These are phyloP conservation scores for Sugiyamaella castrensis DNA, from an alignment of 1,139 yeast genomes.

Conservation along the genomic window DNA sequence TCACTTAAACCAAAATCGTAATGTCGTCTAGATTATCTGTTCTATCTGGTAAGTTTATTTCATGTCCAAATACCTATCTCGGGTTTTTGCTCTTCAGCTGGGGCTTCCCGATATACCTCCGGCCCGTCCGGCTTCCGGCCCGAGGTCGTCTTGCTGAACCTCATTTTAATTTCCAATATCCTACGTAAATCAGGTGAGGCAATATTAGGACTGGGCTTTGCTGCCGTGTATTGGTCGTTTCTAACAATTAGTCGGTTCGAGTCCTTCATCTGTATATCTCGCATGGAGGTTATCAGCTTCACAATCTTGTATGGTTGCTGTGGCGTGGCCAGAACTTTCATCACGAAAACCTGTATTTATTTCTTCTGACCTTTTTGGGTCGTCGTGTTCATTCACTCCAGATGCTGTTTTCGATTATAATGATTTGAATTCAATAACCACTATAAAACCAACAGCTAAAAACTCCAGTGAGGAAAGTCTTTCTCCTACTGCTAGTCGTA, in stretches of 20 bases:
- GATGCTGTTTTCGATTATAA: conserved; percentile 18
- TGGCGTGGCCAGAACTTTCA: conserved; percentile 25
- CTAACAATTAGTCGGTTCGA: conserved; percentile 25
- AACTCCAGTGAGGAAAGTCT: not conserved
- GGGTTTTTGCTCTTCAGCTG: not conserved
- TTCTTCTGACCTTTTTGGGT: conserved; percentile 30
- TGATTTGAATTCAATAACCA: conserved; percentile 15
- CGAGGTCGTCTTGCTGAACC: too few relatives aligned
- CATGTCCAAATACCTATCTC: too few relatives aligned
- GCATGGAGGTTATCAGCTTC: conserved; percentile 29
- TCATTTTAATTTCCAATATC: too few relatives aligned
- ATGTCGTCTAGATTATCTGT: conserved; percentile 9
- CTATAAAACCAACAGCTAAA: not conserved
- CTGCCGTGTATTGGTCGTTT: not conserved
- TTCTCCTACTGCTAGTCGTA: conserved; percentile 12
- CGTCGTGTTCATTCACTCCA: conserved; percentile 21
- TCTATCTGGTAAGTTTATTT: conserved; percentile 4
- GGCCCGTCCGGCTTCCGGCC: too few relatives aligned
- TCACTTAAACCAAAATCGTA: not conserved
- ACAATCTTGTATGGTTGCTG: conserved; percentile 22
- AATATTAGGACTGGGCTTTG: too few relatives aligned
- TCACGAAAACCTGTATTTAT: conserved; percentile 8
- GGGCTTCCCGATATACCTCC: too few relatives aligned
- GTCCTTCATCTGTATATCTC: conserved; percentile 27
- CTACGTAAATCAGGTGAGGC: too few relatives aligned